Conservation (phyloP, 768 basidiomycete genomes). For the Trametopsis cervina region DNA sequence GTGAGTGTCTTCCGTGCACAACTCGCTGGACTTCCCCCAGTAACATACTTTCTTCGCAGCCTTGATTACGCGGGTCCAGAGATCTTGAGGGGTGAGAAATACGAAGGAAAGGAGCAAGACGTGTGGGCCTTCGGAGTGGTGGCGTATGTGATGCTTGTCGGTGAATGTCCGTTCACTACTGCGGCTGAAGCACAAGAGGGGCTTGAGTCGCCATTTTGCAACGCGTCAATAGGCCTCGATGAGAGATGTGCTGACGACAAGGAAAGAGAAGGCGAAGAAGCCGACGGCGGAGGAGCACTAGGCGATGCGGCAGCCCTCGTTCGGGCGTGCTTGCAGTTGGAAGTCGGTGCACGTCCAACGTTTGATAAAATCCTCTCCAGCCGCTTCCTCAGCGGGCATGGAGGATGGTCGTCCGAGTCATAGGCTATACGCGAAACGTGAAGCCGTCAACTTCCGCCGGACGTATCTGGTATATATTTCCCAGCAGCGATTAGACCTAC, state of each 20-base stretch:
- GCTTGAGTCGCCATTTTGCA: conserved; percentile 66
- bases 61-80: conserved; percentile 96
- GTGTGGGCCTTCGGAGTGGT: conserved; percentile 99
- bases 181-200: conserved; percentile 89
- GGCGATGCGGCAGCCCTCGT: conserved; percentile 85
- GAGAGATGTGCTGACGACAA: conserved; percentile 74
- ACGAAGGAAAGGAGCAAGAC: conserved; percentile 94
- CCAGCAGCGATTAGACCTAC: not conserved
- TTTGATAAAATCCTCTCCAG: conserved; percentile 78
- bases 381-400: conserved; percentile 71
- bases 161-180: conserved; percentile 89
- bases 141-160: conserved; percentile 87
- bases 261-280: conserved; percentile 66
- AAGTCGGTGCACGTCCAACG: conserved; percentile 69
- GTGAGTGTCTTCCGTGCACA: conserved; percentile 39
- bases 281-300: conserved; percentile 77
- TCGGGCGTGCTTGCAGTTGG: conserved; percentile 76
- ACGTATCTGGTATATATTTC: not conserved
- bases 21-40: not conserved
- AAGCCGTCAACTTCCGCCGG: not conserved
- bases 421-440: not conserved
- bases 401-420: conserved; percentile 55
- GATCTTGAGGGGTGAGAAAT: conserved; percentile 90
- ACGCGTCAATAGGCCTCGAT: conserved; percentile 68
- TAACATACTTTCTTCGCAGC: conserved; percentile 30